Evolutionary conservation across 495 filamentous ascomycete species (phyloP).

Genomic region (Corynascus novoguineensis): DNA sequence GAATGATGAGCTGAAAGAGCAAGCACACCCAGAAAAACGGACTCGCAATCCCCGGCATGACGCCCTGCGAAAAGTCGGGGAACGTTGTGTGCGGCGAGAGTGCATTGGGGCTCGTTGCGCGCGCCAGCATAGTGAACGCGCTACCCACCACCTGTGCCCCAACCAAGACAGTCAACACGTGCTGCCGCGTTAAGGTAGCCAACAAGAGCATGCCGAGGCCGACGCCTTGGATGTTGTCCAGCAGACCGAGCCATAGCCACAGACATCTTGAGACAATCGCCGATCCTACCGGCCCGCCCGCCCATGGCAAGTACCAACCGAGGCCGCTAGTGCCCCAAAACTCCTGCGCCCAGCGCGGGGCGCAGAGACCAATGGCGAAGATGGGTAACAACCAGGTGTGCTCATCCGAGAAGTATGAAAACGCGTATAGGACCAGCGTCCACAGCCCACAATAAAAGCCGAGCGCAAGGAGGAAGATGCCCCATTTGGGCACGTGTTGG

Average conservation of each 20-base stretch:
- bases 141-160: conserved; percentile 53
- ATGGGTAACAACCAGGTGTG: conserved; percentile 63
- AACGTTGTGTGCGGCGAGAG: conserved; percentile 60
- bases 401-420: conserved; percentile 45
- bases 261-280: conserved; percentile 50
- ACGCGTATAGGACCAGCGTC: conserved; percentile 43
- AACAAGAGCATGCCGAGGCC: conserved; percentile 62
- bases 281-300: conserved; percentile 41
- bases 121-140: conserved; percentile 51
- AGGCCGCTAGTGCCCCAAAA: conserved; percentile 56
- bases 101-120: conserved; percentile 53
- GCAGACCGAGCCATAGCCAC: conserved; percentile 62
- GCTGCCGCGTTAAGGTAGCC: conserved; percentile 56
- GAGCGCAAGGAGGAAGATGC: conserved; percentile 47
- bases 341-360: conserved; percentile 61
- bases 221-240: conserved; percentile 57
- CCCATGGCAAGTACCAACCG: conserved; percentile 58
- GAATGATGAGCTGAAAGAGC: conserved; percentile 56
- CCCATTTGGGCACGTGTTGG: conserved; percentile 48
- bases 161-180: conserved; percentile 51
- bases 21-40: conserved; percentile 65
- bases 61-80: conserved; percentile 49
- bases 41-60: conserved; percentile 45
- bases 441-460: conserved; percentile 58
- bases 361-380: conserved; percentile 59